Evolutionary conservation across 441 rosid species (phyloP), one percentile per base, ranked within the genome.

Genomic region (Flueggea neowawraea): DNA sequence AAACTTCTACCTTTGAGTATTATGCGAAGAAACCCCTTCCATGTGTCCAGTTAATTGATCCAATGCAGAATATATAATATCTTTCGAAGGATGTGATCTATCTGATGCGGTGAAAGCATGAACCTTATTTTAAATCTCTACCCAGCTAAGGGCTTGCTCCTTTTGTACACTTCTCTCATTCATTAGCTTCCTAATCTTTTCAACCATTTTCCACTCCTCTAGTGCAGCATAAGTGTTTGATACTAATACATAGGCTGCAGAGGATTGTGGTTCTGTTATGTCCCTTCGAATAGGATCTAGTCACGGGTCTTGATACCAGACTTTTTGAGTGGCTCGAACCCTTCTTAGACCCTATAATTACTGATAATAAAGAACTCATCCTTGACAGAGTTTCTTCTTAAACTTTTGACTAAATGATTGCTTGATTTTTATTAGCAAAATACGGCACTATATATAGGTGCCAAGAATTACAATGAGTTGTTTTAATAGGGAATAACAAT

Each of bases 61-160:
- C 79, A 84, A 66, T 47, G 64, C 52, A 0, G 58, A 64, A 72
- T 76, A 77, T 65, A 82, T 73, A 57, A 67, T 81, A 60, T 75
- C 82, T 74, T 73, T 78, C 41, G 68, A 65, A 41, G 84, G 80
- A 67, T 84, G 85, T 49, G 57, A 69, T 64, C 67, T 67, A 58
- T 82, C 86, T 65, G 84, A 74, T 52, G 58, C 74, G 10, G 83
- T 69, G 73, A 88, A 86, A 41, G 75, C 64, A 16, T 82, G 81
- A 53, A 84, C 69, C 57, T 66, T 58, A 33, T 83, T 83, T 60
- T 80, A 72, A 45, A 87, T 75, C 68, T 87, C 92, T 22, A 89
- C 78, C 99, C 88, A 85, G 75, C 97, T 94, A 48, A 60, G 63
- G 10, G 89, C 92, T 14, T 84, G 83, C 53, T 70, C 76, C 31